A percentile compares a stretch with the other conserved stretches of the same genome.
Conservation (phyloP, 306 rosid species). For the Lathyrus oleraceus region DNA sequence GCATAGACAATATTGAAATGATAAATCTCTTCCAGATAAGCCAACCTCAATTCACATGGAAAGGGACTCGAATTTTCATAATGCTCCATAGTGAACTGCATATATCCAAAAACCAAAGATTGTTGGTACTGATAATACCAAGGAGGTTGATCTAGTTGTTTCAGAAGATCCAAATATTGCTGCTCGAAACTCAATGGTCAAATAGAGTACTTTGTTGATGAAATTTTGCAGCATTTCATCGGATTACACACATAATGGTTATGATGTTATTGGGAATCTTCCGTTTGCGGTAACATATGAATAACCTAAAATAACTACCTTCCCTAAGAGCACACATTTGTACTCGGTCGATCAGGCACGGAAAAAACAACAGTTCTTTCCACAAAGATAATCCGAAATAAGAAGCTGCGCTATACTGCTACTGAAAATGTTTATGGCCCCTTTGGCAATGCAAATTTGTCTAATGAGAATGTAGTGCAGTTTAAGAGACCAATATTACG, state of each 20-base stretch:
- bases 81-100: conserved; percentile 14
- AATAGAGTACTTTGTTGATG: conserved; percentile 63
- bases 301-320: conserved; percentile 50
- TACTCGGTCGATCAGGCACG: conserved; percentile 74
- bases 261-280: conserved; percentile 51
- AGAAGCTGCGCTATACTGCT: conserved; percentile 45
- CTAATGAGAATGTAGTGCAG: conserved; percentile 13
- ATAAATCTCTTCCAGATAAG: conserved; percentile 15
- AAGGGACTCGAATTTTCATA: conserved; percentile 26
- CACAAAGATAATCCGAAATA: conserved; percentile 57
- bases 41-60: conserved; percentile 11
- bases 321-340: conserved; percentile 48
- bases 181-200: conserved; percentile 54
- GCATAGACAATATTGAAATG: conserved; percentile 27
- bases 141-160: conserved; percentile 13
- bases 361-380: conserved; percentile 78
- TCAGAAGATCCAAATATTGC: conserved; percentile 41
- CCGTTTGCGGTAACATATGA: conserved; percentile 60
- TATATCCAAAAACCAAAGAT: conserved; percentile 42
- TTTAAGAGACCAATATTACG: conserved; percentile 31
- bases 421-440: conserved; percentile 21
- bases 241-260: conserved; percentile 41
- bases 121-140: background rate
- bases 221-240: conserved; percentile 58
- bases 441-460: background rate